Conservation (phyloP, 345 rosid species). For the Streptanthus diversifolius region DNA sequence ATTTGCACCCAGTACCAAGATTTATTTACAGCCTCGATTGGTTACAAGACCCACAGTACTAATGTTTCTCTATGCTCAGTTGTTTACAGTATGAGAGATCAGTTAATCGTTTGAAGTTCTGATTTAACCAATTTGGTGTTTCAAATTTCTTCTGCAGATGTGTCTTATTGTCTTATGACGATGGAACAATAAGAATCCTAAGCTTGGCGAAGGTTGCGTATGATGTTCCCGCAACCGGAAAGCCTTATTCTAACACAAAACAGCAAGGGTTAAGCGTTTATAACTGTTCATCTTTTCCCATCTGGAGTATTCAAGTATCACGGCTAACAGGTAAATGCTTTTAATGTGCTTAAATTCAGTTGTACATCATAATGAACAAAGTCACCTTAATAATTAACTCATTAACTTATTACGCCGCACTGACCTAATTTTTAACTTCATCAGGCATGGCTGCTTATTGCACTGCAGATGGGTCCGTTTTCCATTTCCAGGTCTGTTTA, state of each 20-base stretch:
- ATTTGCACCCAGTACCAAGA: constrained; percentile 58
- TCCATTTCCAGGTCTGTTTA: constrained; percentile 59
- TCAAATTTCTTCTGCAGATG: constrained; percentile 53
- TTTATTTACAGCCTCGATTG: constrained; percentile 74
- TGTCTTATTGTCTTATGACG: constrained; percentile 62
- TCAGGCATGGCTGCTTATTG: constrained; percentile 86
- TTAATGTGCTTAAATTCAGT: background rate
- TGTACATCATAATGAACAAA: background rate
- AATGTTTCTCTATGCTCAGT: constrained; percentile 4
- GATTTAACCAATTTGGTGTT: background rate
- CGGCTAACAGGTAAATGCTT: constrained; percentile 50
- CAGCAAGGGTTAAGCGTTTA: constrained; percentile 63
- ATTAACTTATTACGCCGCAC: background rate
- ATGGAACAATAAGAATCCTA: constrained; percentile 67
- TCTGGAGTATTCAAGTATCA: constrained; percentile 85
- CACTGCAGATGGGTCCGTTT: constrained; percentile 68
- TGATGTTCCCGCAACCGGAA: constrained; percentile 75
- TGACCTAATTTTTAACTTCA: background rate
- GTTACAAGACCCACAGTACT: constrained; percentile 71
- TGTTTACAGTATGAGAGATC: constrained; percentile 9
- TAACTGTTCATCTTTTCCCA: constrained; percentile 65
- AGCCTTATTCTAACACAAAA: constrained; percentile 50
- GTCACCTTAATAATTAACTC: background rate
- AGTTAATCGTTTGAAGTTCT: constrained; percentile 1
- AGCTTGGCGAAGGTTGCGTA: constrained; percentile 74